Conservation (phyloP, 148 eudicot species). For the Mesembryanthemum crystallinum region DNA sequence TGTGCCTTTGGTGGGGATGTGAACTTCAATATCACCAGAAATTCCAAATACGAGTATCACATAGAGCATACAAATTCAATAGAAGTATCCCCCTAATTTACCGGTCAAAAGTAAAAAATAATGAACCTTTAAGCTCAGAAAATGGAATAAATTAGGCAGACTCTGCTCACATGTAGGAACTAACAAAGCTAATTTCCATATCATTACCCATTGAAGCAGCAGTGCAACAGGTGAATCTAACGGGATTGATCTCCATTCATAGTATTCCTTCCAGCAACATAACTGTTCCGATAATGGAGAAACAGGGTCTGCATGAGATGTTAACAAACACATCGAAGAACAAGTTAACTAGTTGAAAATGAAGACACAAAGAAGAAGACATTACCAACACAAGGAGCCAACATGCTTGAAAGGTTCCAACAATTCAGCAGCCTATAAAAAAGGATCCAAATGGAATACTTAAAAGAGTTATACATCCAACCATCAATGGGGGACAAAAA, state of each 20-base stretch:
- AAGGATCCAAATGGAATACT: neutral
- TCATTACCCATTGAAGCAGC: slow-evolving; percentile 86
- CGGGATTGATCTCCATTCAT: slow-evolving; percentile 85
- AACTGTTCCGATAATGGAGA: slow-evolving; percentile 45
- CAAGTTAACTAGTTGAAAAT: slow-evolving; percentile 11
- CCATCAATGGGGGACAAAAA: too few species aligned
- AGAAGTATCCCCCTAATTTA: neutral
- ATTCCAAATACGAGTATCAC: neutral
- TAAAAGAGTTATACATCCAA: neutral
- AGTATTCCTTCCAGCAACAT: slow-evolving; percentile 77
- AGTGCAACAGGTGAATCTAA: slow-evolving; percentile 73
- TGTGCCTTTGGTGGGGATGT: neutral
- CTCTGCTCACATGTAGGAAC: neutral
- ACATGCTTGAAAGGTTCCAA: slow-evolving; percentile 68
- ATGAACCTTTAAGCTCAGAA: neutral
- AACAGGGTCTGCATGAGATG: slow-evolving; percentile 55
- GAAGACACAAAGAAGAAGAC: slow-evolving; percentile 1
- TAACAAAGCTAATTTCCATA: neutral
- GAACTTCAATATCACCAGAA: neutral
- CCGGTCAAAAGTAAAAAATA: neutral
- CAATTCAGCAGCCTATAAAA: slow-evolving; percentile 41
- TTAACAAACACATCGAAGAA: slow-evolving; percentile 15
- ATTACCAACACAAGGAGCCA: slow-evolving; percentile 78
- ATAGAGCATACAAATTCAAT: neutral
- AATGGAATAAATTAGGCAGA: neutral